Conservation (phyloP, 2,329 filamentous ascomycete species). For the Cryphonectria nitschkei region DNA sequence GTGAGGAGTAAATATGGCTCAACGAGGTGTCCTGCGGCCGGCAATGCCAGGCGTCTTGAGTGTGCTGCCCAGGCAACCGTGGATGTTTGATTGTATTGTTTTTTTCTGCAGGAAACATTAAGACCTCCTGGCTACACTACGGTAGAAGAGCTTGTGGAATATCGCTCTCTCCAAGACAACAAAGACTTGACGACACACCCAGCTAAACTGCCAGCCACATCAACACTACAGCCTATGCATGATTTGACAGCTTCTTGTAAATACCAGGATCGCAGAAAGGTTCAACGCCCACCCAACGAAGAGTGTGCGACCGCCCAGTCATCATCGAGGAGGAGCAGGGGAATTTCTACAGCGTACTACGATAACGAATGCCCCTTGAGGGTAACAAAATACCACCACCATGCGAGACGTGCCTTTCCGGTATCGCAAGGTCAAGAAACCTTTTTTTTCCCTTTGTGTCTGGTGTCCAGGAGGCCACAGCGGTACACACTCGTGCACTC, state of each 20-base stretch:
- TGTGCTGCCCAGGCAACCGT: neutral
- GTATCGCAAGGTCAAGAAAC: neutral
- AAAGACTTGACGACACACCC: neutral
- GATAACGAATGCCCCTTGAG: neutral
- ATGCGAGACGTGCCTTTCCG: neutral
- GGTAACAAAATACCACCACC: neutral
- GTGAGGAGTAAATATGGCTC: constrained; percentile 34
- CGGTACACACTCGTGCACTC: neutral
- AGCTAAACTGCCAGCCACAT: neutral
- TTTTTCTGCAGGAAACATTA: neutral
- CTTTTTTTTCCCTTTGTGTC: neutral
- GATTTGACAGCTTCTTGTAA: constrained; percentile 3
- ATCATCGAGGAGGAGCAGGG: neutral
- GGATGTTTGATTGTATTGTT: neutral
- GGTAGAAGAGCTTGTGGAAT: neutral
- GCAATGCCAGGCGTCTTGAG: neutral
- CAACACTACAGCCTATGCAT: neutral
- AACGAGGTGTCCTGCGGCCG: constrained; percentile 16
- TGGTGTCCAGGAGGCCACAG: neutral
- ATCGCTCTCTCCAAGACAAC: neutral
- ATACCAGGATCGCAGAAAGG: constrained; percentile 1
- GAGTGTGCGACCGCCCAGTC: neutral
- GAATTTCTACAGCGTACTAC: neutral
- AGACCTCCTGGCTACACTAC: neutral
- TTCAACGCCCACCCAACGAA: neutral